phyloP scores from a whole-genome alignment of 352 stramenopile species.

The Pythium sp. region DNA sequence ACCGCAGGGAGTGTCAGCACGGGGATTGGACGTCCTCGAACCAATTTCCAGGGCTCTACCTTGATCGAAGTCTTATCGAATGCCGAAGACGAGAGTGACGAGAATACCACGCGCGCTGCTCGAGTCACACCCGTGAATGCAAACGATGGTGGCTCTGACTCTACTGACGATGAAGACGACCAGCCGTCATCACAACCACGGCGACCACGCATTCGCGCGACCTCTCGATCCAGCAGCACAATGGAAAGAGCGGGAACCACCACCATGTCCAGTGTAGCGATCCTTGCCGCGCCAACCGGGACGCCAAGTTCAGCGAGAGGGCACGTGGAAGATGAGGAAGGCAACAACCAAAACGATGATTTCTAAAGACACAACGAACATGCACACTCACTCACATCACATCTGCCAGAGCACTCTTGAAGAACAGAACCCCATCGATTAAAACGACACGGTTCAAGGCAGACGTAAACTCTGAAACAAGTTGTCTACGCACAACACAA shows the following conservation, averaged over 20 bases:
- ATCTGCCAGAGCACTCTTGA: background rate
- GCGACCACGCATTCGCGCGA: background rate
- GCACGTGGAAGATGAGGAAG: background rate
- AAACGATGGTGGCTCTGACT: conserved; percentile 6
- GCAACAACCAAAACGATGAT: conserved; percentile 32
- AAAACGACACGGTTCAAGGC: background rate
- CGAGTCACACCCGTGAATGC: background rate
- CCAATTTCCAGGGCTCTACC: conserved; percentile 3
- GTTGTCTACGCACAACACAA: background rate
- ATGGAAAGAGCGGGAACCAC: background rate
- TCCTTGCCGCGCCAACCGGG: background rate
- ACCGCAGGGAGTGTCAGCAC: background rate
- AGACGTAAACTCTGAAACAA: background rate
- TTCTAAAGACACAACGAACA: conserved; percentile 9
- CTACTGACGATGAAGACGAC: conserved; percentile 11
- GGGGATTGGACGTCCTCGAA: background rate
- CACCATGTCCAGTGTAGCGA: background rate
- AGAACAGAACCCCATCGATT: background rate
- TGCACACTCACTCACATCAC: background rate
- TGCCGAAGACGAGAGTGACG: background rate
- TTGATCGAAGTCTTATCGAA: background rate
- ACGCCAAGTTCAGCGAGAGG: background rate
- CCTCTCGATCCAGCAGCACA: background rate
- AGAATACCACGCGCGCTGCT: background rate
- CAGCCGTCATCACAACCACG: background rate